phyloP scores from a whole-genome alignment of 1,284 basidiomycete genomes.

The Agroathelia rolfsii region DNA sequence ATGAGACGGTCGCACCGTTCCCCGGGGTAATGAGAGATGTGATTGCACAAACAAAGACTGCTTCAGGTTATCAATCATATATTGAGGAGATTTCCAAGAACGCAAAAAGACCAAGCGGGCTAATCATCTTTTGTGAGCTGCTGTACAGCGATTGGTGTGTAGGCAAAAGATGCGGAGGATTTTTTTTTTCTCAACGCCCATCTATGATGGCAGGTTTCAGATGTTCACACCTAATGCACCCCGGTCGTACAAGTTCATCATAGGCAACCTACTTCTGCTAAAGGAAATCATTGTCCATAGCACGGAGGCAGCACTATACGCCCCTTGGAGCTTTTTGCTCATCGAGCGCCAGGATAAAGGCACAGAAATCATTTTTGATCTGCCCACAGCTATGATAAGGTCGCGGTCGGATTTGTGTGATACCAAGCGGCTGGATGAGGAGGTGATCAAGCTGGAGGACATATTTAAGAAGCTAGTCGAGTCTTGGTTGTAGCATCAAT shows the following conservation, averaged over 20 bases:
- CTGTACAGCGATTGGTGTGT: not conserved
- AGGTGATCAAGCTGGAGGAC: no score
- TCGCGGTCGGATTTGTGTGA: no score
- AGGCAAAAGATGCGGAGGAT: not conserved
- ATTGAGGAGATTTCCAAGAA: not conserved
- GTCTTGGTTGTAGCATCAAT: no score
- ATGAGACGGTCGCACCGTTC: no score
- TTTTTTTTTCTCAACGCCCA: not conserved
- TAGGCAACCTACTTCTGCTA: not conserved
- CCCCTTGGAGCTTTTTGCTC: not conserved
- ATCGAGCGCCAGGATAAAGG: not conserved
- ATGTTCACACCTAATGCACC: not conserved
- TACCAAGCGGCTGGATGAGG: no score
- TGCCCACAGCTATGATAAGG: no score
- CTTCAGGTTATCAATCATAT: not conserved
- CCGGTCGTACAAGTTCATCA: not conserved
- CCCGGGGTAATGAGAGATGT: not conserved
- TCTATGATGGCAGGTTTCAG: not conserved
- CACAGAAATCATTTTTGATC: no score
- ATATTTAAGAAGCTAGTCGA: no score
- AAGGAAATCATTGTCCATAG: not conserved
- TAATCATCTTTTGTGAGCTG: not conserved
- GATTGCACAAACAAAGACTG: not conserved
- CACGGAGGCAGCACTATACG: not conserved
- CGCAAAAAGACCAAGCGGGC: not conserved